Base-by-base conservation (phyloP, 2,329 filamentous ascomycete species). In the Pseudogymnoascus verrucosus region DNA sequence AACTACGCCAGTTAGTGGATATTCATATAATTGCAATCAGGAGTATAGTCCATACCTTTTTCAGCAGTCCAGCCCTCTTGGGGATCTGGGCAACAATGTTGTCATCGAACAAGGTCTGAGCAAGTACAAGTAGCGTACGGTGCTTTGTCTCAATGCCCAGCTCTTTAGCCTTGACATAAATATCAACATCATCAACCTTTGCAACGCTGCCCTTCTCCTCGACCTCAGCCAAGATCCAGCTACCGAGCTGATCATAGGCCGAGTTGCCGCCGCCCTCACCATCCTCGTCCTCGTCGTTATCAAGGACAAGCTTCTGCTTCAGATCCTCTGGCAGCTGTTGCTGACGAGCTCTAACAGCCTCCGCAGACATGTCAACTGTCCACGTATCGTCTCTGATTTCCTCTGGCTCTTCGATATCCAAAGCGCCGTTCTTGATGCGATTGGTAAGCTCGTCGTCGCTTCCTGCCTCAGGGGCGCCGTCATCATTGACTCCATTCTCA, bases 111-210 rank as follows among this genome's bases (percentile, higher is more conserved):
- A 99, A 83, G 69, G 91, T 93, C 82, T 96, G 92, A 60, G 93
- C 91, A 51, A 99, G 87, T 65, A 99, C 93, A 64, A 93, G 84
- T 63, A 96, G 83, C 60, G 93, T 96, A 78, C 90, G 92, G 82
- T 97, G 90, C 86, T 98, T 99, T 78, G 78, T 78, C 79, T 97
- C 93, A 68, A 99, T 95, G 71, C 93, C 93, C 64, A 98, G 82
- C 71, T 98, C 95, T 80, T 96, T 95, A 68, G 93, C 93, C 84
- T 99, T 98, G 78, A 96, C 80, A 78, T 96, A 98, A 75, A 99
- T 91, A 40, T 93, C 89, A 69, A 98, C 84, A 72, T 96, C 93
- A 73, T 91, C 88, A 68, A 99, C 84, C 65, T 92, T 87, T 78
- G 86, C 82, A 71, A 96, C 82, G 70, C 87, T 82, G 66, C 89